Base-by-base conservation (phyloP, 2,329 filamentous ascomycete species). In the Hawksworthiomyces lignivorus region DNA sequence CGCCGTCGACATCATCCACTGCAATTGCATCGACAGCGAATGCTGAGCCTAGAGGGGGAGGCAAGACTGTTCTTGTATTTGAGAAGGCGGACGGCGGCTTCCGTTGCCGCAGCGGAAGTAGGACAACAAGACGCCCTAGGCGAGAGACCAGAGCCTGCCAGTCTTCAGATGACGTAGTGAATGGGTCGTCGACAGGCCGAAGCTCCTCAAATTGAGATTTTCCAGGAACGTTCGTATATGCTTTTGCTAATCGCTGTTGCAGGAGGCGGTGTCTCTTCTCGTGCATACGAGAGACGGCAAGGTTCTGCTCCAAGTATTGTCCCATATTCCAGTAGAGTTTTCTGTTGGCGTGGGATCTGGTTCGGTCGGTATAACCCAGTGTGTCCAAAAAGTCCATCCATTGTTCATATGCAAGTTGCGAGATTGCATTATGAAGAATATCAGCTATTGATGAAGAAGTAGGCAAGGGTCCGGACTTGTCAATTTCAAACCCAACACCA, bases 361-460 rank as follows among this genome's bases (percentile, higher is more conserved):
- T 29, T 17, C 9, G 39, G 6, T 6, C 26, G 10, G 19, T 41
- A 30, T 17, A 46, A 17, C 44, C 41, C 17, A 62, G 37, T 1
- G 48, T 26, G 9, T 64, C 63, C 33, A 66, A 59, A 20, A 67
- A 55, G 4, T 60, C 57, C 7, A 54, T 48, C 63, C 64, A 68
- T 38, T 59, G 56, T 32, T 54, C 50, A 36, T 56, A 52, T 2
- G 51, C 53, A 7, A 49, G 36, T 17, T 54, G 47, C 4, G 49
- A 41, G 12, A 62, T 34, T 4, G 51, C 12, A 7, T 41, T 36
- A 4, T 34, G 29, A 0, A 59, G 44, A 5, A 35, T 4, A 9
- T 9, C 20, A 20, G 36, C 36, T 26, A 14, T 19, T 12, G 21
- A n/a, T n/a, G n/a, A n/a, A n/a, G n/a, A n/a, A n/a, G n/a, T n/a